Evolutionary conservation across 768 basidiomycete genomes (phyloP).

Genomic region (Boletus bicolor): DNA sequence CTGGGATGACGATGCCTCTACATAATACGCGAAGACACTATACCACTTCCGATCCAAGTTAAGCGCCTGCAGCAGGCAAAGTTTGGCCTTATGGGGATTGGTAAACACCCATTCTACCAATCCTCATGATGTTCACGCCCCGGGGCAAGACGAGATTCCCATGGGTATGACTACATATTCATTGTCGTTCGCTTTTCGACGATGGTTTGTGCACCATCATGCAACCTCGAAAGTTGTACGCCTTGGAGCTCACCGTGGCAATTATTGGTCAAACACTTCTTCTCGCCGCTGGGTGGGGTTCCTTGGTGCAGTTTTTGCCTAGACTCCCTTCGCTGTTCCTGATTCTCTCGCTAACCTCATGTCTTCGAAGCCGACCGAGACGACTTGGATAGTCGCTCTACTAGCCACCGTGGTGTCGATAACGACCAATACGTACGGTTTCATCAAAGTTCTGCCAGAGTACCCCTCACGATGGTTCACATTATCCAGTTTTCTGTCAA

Average conservation of each 20-base stretch:
- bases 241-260: not conserved
- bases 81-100: too few species aligned
- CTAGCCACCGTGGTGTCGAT: not conserved
- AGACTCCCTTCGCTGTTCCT: not conserved
- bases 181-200: not conserved
- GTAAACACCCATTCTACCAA: too few species aligned
- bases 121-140: too few species aligned
- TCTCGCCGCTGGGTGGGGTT: conserved; percentile 2
- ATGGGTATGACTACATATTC: not conserved
- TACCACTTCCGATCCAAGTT: too few species aligned
- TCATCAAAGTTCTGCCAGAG: not conserved
- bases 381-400: not conserved
- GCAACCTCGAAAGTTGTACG: not conserved
- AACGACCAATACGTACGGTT: not conserved
- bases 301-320: not conserved
- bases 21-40: too few species aligned
- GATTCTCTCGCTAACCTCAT: not conserved
- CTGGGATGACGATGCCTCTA: too few species aligned
- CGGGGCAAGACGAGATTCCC: too few species aligned
- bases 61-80: too few species aligned
- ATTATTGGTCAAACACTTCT: not conserved
- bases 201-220: not conserved
- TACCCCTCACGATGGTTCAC: not conserved
- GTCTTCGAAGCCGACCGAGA: not conserved
- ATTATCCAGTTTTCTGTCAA: conserved; percentile 1